Percentiles rank a stretch among this genome's conserved stretches.
Evolutionary conservation across 2,329 filamentous ascomycete species (phyloP).

Genomic region (Apiospora phragmitis): DNA sequence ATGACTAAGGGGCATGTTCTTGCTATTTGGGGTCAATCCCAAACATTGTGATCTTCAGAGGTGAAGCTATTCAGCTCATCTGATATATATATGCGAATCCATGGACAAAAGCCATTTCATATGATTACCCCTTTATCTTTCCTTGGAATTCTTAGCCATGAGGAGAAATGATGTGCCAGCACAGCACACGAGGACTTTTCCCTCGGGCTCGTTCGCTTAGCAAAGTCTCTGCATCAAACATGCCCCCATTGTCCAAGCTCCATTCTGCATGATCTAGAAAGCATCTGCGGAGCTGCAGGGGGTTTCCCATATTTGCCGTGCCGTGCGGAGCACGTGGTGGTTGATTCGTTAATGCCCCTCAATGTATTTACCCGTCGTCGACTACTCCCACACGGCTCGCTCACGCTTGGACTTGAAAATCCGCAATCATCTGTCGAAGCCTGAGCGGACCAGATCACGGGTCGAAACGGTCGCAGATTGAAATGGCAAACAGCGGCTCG

Average conservation of each 20-base stretch:
- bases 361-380: neutral
- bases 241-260: neutral
- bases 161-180: neutral
- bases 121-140: neutral
- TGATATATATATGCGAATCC: neutral
- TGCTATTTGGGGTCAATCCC: too few species aligned
- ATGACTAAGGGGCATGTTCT: too few species aligned
- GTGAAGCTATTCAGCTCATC: neutral
- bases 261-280: neutral
- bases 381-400: neutral
- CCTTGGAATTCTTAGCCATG: neutral
- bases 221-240: neutral
- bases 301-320: neutral
- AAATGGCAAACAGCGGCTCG: neutral
- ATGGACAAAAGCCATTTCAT: neutral
- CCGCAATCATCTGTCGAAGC: neutral
- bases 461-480: neutral
- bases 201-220: neutral
- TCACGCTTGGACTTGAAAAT: neutral
- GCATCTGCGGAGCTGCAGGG: neutral
- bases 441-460: neutral
- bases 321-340: neutral
- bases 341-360: neutral
- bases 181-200: neutral
- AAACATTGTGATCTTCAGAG: too few species aligned